Percentiles rank a stretch among this genome's conserved stretches.
Conservation (phyloP, 352 stramenopile species). For the Globisporangium spinosum region DNA sequence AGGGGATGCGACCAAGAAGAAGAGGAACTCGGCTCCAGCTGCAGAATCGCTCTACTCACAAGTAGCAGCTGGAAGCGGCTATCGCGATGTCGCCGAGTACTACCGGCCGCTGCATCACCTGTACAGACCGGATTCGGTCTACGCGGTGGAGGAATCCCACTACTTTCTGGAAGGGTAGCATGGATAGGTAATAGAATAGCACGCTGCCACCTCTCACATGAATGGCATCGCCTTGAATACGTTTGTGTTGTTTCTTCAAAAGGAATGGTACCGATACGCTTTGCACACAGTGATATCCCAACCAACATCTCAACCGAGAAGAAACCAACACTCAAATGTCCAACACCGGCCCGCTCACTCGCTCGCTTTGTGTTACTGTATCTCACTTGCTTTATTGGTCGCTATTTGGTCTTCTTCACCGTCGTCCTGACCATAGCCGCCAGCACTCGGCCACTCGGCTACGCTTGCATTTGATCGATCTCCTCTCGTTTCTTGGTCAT, state of each 20-base stretch:
- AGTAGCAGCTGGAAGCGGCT: background rate
- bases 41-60: background rate
- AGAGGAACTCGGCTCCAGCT: background rate
- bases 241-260: too few relatives aligned
- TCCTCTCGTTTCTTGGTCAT: background rate
- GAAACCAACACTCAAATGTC: background rate
- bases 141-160: slow-evolving; percentile 16
- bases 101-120: slow-evolving; percentile 13
- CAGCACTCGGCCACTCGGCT: background rate
- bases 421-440: background rate
- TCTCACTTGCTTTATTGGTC: background rate
- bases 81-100: slow-evolving; percentile 3
- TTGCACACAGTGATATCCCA: background rate
- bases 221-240: too few relatives aligned
- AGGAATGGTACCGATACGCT: too few relatives aligned
- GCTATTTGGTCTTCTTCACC: background rate
- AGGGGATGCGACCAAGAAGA: background rate
- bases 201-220: background rate
- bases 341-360: background rate
- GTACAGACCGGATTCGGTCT: slow-evolving; percentile 2
- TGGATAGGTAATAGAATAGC: background rate
- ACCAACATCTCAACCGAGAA: background rate
- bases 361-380: background rate
- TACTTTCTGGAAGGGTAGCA: slow-evolving; percentile 14
- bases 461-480: background rate